Conservation (phyloP, 1,284 basidiomycete species). For the Cutaneotrichosporon sp. region DNA sequence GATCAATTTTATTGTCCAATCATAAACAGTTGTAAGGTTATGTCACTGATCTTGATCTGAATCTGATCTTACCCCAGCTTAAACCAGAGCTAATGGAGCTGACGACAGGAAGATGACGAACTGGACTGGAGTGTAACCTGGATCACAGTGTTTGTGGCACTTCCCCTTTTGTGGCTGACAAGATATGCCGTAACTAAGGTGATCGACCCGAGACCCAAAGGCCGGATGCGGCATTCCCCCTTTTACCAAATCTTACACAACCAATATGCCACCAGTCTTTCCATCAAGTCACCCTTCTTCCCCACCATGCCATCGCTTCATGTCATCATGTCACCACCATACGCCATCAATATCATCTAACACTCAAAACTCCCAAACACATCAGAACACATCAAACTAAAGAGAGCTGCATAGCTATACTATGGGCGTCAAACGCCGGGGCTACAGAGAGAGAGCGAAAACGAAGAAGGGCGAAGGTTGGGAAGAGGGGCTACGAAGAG, state of each 20-base stretch:
- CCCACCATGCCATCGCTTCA: background rate
- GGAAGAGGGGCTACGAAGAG: background rate
- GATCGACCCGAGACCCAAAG: background rate
- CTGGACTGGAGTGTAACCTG: too few relatives aligned
- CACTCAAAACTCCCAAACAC: background rate
- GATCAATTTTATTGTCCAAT: background rate
- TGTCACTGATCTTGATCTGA: background rate
- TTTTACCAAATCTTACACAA: background rate
- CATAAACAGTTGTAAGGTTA: background rate
- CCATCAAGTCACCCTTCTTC: background rate
- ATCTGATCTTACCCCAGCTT: too few relatives aligned
- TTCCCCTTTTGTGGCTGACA: too few relatives aligned
- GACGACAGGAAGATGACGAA: too few relatives aligned
- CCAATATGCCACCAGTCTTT: background rate
- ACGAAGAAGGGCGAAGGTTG: constrained; percentile 6
- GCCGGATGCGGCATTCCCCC: background rate
- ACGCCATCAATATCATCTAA: background rate
- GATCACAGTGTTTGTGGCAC: too few relatives aligned
- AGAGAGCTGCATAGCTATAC: background rate
- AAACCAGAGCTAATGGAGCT: too few relatives aligned
- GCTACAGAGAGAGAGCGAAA: constrained; percentile 18
- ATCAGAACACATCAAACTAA: background rate
- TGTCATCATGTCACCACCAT: background rate
- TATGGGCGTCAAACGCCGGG: background rate
- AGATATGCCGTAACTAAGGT: too few relatives aligned